Base-by-base conservation (phyloP, 306 rosid species). In the Cucurbita ficifolia region DNA sequence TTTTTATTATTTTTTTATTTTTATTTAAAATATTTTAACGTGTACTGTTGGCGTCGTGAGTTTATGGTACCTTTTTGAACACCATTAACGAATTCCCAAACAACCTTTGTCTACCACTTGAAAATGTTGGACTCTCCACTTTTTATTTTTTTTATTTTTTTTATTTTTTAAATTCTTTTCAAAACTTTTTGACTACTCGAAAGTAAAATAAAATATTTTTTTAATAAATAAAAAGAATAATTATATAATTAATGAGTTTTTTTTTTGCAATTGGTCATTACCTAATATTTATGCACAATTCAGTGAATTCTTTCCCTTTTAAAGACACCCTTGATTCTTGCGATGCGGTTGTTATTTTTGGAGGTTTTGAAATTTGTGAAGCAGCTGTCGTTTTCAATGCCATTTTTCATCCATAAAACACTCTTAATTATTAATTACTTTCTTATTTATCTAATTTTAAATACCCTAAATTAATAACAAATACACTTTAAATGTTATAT, bases 51-150 rank as follows among this genome's bases (percentile, higher is more conserved):
- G 12, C 45, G 33, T 39, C 18, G 70, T 63, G 70, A 18, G 7
- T 39, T 33, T 63, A 40, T 16, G 6, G 17, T 12, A 8, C 33
- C 70, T 63, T 62, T 65, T 65, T 10, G 4, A 19, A 43, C 3
- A 65, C 38, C 17, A 65, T 18, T 19, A 65, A 42, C 72, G 5
- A 65, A n/a, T 10, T 11, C 72, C 18, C 72, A 65, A 65, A 65
- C 52, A 42, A 21, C 72, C 53, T 42, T 64, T 64, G 71, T 64
- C 71, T 42, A 64, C 71, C 71, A 64, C 52, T 64, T 64, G 5
- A 64, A 64, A 42, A 42, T 64, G 71, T 64, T 64, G 51, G 33
- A 7, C 46, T 63, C 70, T 38, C 67, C 22, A 62, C 24, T 38
- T 61, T 5, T 61, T 2, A 4, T 33, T 11, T 46, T 11, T 12